Evolutionary conservation across 129 eudicot genomes (phyloP), one percentile per base, ranked within the genome.

Genomic region (Calendula officinalis): DNA sequence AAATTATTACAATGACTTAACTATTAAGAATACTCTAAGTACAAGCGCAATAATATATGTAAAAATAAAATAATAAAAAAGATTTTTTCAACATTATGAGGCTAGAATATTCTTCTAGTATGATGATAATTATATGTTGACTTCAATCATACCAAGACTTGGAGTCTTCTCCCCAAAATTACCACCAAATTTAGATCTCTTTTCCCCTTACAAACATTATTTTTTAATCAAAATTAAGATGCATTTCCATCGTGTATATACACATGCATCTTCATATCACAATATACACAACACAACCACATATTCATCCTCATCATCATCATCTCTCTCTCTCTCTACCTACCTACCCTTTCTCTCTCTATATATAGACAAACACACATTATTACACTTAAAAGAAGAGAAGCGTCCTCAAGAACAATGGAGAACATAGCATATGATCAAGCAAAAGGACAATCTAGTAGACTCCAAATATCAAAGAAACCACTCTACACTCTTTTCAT

Each of bases 401-500:
- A 43, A 7, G n/a, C 30, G 2, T 22, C 30, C 53, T 45, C 10
- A 4, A 13, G n/a, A 45, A 56, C 59, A 38, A 70, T 70, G 75
- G 61, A 13, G 61, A 8, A 48, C 22, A 70, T 13, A 70, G 22
- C 40, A 27, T 36, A 38, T 38, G 60, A 59, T 47, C n/a, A n/a
- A n/a, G 41, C 33, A 58, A 45, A 17, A 65, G 12, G 36, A 38
- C 58, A 65, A 11, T 16, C 8, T 47, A 65, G 70, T 37, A 35
- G 8, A 15, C 35, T 64, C 16, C 44, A 48, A 58, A 66, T 38
- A 16, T 17, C 60, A 13, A 47, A 46, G 33, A 69, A 40, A 51
- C 38, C 34, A 60, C 9, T 8, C 15, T 64, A 34, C 46, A 64
- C 5, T 55, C 34, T 64, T 53, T 60, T 14, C 67, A 8, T 70